Evolutionary conservation across 768 basidiomycete species (phyloP), one percentile per base, ranked within the genome.

Genomic region (Rhizopogon vinicolor): DNA sequence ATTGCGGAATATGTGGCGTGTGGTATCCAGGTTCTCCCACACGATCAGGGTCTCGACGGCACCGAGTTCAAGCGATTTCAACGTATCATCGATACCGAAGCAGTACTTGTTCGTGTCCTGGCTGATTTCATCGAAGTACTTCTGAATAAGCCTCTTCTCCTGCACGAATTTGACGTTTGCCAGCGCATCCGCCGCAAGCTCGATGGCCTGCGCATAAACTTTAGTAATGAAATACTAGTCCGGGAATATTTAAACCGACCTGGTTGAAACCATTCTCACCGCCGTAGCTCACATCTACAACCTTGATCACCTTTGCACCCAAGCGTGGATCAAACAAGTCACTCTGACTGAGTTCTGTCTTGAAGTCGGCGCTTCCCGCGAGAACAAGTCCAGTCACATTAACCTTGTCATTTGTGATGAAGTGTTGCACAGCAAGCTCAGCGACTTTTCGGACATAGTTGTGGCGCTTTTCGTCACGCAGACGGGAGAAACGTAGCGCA

Each of bases 191-290:
- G 93, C 89, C 0, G 97, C 92, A 51, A 98, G 84, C 68, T 98
- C 97, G 62, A 99, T 98, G 16, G 97, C 96, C 92, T 93, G 62
- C 25, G 22, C 22, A 31, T 33, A 9, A 31, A 18, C 52, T 8
- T 57, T n/a, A 62, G 56, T 53, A 8, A 3, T 19, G 25, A 57
- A 3, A 62, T 45, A 19, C 1, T 9, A 25, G 18, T 29, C 5
- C 5, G 7, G 19, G 2, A 28, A 31, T 3, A 45, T 43, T 7
- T 14, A n/a, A 43, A 64, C 75, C n/a, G 49, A 91, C 93, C 82
- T 99, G 97, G 69, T 98, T 98, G 77, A 98, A 99, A 28, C 97
- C 97, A 69, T 98, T 97, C 75, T 98, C 95, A 46, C 96, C 95
- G 42, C 97, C 97, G 64, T 99, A 99, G 60, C 90, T 93, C 64